Conservation (phyloP, 1,139 yeast species). For the Pichia kudriavzevii region DNA sequence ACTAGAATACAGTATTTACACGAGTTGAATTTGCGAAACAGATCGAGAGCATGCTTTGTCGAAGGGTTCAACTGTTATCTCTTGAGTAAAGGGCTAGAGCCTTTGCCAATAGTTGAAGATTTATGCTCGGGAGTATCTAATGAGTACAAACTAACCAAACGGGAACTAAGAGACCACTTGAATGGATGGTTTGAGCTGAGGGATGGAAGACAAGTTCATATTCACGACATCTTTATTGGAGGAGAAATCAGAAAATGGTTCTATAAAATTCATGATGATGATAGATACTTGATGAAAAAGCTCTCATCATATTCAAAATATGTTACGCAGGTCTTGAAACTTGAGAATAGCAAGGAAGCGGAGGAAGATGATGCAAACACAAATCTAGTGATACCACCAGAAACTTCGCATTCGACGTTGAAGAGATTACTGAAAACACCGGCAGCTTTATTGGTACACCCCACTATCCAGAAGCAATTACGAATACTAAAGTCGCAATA, state of each 20-base stretch:
- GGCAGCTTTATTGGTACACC: conserved; percentile 11
- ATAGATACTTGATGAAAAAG: conserved; percentile 11
- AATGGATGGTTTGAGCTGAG: conserved; percentile 22
- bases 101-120: conserved; percentile 13
- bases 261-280: conserved; percentile 11
- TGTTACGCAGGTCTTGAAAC: conserved; percentile 12
- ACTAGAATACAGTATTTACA: conserved; percentile 58
- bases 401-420: conserved; percentile 4
- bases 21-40: conserved; percentile 54
- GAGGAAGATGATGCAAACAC: neutral
- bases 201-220: conserved; percentile 18
- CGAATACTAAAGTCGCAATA: conserved; percentile 7
- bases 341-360: conserved; percentile 12
- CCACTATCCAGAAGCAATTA: conserved; percentile 9
- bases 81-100: conserved; percentile 32
- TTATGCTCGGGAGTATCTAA: conserved; percentile 13
- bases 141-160: conserved; percentile 1
- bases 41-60: conserved; percentile 55
- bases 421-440: conserved; percentile 8
- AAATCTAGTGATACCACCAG: conserved; percentile 3
- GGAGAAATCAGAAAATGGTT: conserved; percentile 12
- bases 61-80: conserved; percentile 53
- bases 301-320: conserved; percentile 16
- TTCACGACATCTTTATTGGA: conserved; percentile 25
- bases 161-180: conserved; percentile 2